Base-by-base conservation (phyloP, 257 asterid species). In the Plantago major region DNA sequence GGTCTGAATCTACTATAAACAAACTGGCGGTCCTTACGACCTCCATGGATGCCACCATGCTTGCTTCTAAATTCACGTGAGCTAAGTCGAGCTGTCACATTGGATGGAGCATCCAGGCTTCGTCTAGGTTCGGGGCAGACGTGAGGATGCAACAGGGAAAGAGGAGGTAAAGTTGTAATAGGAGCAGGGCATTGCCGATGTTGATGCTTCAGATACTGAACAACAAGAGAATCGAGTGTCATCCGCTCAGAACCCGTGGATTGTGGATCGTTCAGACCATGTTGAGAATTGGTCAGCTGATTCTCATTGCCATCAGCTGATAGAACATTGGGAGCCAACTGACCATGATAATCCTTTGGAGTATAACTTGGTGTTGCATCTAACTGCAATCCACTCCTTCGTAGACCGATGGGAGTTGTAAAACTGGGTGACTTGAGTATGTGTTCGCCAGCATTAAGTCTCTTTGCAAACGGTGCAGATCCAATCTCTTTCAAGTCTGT, bases 171-270 rank as follows among this genome's bases (percentile, higher is more conserved):
- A 58, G 99, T 93, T 50, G 99, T 93, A 71, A 93, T 93, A 9
- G 99, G 99, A 68, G 99, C 96, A 40, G 96, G 85, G 74, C 99
- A 93, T 60, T 93, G 97, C 50, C 96, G 96, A 77, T 93, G 99
- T 64, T 93, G 99, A 70, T 93, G 96, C 79, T 93, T 93, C 75
- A 93, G 79, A 75, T 79, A 89, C 75, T 93, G 99, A 81, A 93
- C 86, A 63, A 89, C 95, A 37, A 93, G 67, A 46, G 99, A 89
- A 71, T 93, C 99, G 79, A 93, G 74, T 28, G 94, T 87, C 57
- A 84, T 71, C 46, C 99, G 81, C 68, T 93, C 99, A 11, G 76
- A 48, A 54, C 66, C 78, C 15, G 83, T 74, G 65, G 83, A 82
- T 67, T 83, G 99, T 45, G 82, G 74, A 10, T 93, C 97, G 46